Percentiles rank a stretch among this genome's conserved stretches.
Conservation (phyloP, 2,329 filamentous ascomycete genomes). For the Cryphonectria radicalis region DNA sequence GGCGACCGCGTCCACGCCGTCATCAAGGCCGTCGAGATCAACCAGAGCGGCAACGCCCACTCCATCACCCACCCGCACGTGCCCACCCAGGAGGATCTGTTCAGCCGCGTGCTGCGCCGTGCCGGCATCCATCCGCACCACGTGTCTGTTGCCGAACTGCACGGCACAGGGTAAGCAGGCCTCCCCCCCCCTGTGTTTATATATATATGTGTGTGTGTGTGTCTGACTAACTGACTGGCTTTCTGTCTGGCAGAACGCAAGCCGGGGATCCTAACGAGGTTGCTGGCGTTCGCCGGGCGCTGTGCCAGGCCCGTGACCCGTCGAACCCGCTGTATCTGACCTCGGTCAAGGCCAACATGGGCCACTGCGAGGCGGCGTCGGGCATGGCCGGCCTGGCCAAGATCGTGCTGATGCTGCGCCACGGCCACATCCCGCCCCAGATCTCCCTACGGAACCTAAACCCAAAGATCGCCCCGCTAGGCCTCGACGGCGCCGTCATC, state of each 20-base stretch:
- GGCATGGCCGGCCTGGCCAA: constrained; percentile 48
- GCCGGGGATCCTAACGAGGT: constrained; percentile 43
- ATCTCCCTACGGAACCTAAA: constrained; percentile 51
- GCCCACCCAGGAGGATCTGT: constrained; percentile 35
- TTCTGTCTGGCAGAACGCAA: constrained; percentile 36
- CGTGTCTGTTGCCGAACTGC: constrained; percentile 42
- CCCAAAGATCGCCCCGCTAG: constrained; percentile 40
- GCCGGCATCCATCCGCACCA: constrained; percentile 32
- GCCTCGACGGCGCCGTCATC: constrained; percentile 32
- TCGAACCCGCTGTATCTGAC: constrained; percentile 2
- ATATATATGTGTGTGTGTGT: no score
- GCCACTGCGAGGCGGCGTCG: constrained; percentile 50
- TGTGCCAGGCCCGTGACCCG: constrained; percentile 13
- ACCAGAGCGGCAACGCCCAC: constrained; percentile 45
- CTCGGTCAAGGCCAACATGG: constrained; percentile 43
- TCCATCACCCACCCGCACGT: constrained; percentile 35
- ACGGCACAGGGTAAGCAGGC: constrained; percentile 42
- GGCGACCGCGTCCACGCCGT: constrained; percentile 48
- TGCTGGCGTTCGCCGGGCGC: constrained; percentile 39
- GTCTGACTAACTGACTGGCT: no score
- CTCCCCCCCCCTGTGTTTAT: no score
- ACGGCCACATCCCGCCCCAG: constrained; percentile 51
- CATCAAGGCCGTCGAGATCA: constrained; percentile 43
- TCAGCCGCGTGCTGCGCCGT: constrained; percentile 36
- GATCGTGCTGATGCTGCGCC: constrained; percentile 49